Percentiles rank a stretch among this genome's conserved stretches.
Evolutionary conservation across 305 asterid genomes (phyloP).

Genomic region (Caryopteris hybrid): DNA sequence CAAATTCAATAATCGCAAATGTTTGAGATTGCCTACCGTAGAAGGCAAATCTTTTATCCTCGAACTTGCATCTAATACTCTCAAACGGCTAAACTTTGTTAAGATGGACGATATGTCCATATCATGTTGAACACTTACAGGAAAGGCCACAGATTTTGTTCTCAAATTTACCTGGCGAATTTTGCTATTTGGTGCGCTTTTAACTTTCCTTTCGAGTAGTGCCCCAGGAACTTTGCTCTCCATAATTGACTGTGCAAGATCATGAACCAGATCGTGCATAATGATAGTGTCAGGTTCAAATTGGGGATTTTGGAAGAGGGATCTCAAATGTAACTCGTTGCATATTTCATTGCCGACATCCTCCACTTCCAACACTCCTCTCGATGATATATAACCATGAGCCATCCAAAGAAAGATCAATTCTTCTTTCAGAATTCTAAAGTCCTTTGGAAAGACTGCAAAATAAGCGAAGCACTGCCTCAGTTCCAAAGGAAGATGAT

Average conservation of each 20-base stretch:
- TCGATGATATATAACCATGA: neutral
- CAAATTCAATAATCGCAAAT: neutral
- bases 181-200: neutral
- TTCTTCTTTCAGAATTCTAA: neutral
- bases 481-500: neutral
- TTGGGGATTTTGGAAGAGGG: too few species aligned
- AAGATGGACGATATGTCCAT: too few species aligned
- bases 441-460: neutral
- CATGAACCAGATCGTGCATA: too few species aligned
- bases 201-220: neutral
- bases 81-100: neutral
- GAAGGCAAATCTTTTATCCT: neutral
- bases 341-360: too few species aligned
- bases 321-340: too few species aligned
- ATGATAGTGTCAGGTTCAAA: too few species aligned
- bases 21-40: neutral
- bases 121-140: too few species aligned
- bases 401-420: neutral
- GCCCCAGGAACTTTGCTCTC: neutral
- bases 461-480: conserved; percentile 7
- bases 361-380: too few species aligned
- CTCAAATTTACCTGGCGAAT: neutral
- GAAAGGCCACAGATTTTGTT: too few species aligned
- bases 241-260: neutral
- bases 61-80: neutral